Base-by-base conservation (phyloP, 306 rosid genomes). In the Castanea sativa region DNA sequence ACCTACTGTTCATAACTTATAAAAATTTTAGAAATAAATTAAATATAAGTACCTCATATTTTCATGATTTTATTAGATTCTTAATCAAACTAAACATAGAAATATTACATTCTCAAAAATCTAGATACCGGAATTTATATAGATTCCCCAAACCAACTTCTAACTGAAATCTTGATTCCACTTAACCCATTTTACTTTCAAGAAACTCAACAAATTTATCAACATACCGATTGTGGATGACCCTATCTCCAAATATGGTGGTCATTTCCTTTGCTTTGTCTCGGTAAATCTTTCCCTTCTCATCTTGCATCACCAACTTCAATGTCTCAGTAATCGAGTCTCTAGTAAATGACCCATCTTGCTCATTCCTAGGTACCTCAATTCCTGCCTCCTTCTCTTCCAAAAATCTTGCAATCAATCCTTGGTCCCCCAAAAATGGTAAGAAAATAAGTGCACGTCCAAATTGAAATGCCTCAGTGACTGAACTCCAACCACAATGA, bases 401-500 rank as follows among this genome's bases (percentile, higher is more conserved):
- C 56, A 72, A 45, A 1, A 60, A 30, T 27, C 65, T 73, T 6
- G 78, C 65, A 12, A 15, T 6, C 6, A 72, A 20, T 30, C 73
- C 69, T 53, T 81, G 85, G 2, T 85, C 88, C 8, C 33, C 55
- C 6, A 38, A 4, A 15, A 85, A 85, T 1, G 86, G 82, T 18
- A 85, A 25, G 11, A 78, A 7, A 30, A 85, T 64, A 6, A 85
- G 78, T 15, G 70, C 79, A 3, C 49, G 68, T 3, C 63, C 83
- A 29, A 76, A 63, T 16, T 70, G 61, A 10, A 85, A 29, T 21
- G 69, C 60, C 56, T 78, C 80, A 11, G 69, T 64, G 6, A 78
- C 74, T 5, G 86, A 83, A 61, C 83, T 75, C 88, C 85, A 85
- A 55, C 88, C 88, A 9, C 75, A 71, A 19, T 81, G 85, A 7